Percentiles rank a stretch among this genome's conserved stretches.
Conservation (phyloP, 2,329 filamentous ascomycete species). For the Ascochyta fabae region DNA sequence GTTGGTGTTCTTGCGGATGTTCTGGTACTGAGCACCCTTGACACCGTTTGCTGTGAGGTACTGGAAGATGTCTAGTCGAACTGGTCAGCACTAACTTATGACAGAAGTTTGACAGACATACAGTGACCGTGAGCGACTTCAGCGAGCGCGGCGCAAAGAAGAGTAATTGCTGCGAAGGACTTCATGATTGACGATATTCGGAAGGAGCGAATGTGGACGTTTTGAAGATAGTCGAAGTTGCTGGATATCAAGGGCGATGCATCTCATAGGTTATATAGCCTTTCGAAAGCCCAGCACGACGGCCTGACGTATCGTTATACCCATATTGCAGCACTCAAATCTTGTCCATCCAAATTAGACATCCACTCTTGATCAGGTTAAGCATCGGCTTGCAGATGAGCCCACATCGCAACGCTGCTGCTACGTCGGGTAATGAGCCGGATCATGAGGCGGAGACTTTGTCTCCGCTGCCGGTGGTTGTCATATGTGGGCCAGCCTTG, state of each 20-base stretch:
- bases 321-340: constrained; percentile 33
- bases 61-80: constrained; percentile 46
- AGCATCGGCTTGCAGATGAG: constrained; percentile 38
- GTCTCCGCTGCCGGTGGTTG: constrained; percentile 29
- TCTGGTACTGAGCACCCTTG: constrained; percentile 45
- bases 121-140: constrained; percentile 48
- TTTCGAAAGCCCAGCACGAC: neutral
- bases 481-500: constrained; percentile 25
- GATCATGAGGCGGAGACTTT: constrained; percentile 24
- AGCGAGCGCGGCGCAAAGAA: constrained; percentile 43
- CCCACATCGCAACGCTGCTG: constrained; percentile 23
- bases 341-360: constrained; percentile 22
- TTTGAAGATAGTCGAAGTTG: constrained; percentile 8
- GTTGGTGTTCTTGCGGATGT: constrained; percentile 48
- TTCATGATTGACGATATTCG: constrained; percentile 35
- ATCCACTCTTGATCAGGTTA: constrained; percentile 29
- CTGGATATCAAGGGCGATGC: constrained; percentile 6
- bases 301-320: constrained; percentile 10
- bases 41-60: constrained; percentile 45
- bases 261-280: constrained; percentile 33
- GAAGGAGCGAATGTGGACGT: constrained; percentile 8
- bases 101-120: constrained; percentile 19
- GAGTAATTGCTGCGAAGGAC: constrained; percentile 39
- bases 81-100: neutral
- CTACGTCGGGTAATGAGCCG: constrained; percentile 30